Evolutionary conservation across 176 grass and related monocot species (phyloP).

Genomic region (Bolboschoenus planiculmis): DNA sequence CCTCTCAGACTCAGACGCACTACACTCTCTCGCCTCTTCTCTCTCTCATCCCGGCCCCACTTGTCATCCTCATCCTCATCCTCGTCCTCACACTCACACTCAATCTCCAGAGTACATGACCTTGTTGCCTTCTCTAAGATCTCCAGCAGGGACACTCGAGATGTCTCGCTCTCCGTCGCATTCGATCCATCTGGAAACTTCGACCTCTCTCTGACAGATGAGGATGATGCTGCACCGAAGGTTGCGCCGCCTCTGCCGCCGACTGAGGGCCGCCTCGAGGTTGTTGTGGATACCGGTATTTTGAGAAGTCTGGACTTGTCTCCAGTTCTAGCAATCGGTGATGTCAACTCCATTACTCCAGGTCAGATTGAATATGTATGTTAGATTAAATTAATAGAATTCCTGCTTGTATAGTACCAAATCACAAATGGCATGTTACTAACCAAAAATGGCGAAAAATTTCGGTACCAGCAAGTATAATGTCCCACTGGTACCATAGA

Average conservation of each 20-base stretch:
- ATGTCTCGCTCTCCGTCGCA: conserved; percentile 39
- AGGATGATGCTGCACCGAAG: conserved; percentile 42
- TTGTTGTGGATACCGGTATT: conserved; percentile 47
- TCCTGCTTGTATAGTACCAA: neutral
- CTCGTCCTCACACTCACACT: neutral
- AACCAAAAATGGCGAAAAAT: too few species aligned
- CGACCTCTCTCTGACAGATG: conserved; percentile 58
- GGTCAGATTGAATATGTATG: conserved; percentile 22
- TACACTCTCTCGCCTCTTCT: neutral
- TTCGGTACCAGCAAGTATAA: neutral
- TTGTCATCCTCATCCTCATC: neutral
- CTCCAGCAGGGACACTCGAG: neutral
- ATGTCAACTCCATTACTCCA: conserved; percentile 32
- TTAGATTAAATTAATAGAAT: neutral
- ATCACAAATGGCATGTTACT: neutral
- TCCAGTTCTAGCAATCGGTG: conserved; percentile 35
- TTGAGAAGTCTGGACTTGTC: conserved; percentile 51
- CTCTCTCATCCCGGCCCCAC: conserved; percentile 1
- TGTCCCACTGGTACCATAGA: neutral
- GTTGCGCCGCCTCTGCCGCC: conserved; percentile 64
- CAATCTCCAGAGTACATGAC: neutral
- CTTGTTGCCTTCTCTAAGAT: neutral
- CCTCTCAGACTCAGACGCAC: neutral
- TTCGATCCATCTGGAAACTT: conserved; percentile 86
- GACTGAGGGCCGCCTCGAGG: conserved; percentile 58